Conservation (phyloP, 352 stramenopile species). For the Pythium inflatum region DNA sequence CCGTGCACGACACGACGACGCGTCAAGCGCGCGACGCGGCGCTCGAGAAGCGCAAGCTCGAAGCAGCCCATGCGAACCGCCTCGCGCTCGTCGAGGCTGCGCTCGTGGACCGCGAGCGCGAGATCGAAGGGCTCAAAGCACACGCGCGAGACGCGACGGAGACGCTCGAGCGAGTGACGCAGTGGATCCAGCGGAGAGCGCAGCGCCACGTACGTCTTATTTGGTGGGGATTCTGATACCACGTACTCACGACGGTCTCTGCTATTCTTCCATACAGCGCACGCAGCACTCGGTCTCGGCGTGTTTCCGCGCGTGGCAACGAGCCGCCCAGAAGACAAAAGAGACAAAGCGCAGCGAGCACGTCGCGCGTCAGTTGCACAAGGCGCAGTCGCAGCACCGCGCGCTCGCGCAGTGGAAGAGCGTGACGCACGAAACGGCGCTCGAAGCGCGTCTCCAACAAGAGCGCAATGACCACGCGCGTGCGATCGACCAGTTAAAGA, state of each 20-base stretch:
- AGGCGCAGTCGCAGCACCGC: constrained; percentile 17
- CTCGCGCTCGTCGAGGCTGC: constrained; percentile 50
- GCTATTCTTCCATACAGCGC: too few relatives aligned
- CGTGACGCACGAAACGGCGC: constrained; percentile 16
- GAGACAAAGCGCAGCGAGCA: too few relatives aligned
- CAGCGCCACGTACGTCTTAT: constrained; percentile 13
- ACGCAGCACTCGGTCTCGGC: constrained; percentile 1
- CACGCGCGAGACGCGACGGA: background rate
- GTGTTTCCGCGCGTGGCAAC: constrained; percentile 28
- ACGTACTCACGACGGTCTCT: background rate
- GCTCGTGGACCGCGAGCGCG: too few relatives aligned
- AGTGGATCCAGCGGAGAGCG: constrained; percentile 19
- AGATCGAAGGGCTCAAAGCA: constrained; percentile 49
- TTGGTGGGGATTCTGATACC: constrained; percentile 3
- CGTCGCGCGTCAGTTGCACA: constrained; percentile 13
- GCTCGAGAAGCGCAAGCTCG: constrained; percentile 53
- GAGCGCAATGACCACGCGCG: background rate
- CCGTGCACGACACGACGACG: constrained; percentile 14
- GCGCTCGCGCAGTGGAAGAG: constrained; percentile 27
- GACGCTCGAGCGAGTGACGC: constrained; percentile 13
- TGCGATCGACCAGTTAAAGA: background rate
- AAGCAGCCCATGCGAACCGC: constrained; percentile 49
- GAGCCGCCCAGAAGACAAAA: constrained; percentile 3
- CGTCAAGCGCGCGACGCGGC: constrained; percentile 18
- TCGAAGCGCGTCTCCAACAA: constrained; percentile 13